These are phyloP conservation scores for Blakeslea trispora DNA, from an alignment of 371 early-diverging fungal genomes.

Conservation along the genomic window DNA sequence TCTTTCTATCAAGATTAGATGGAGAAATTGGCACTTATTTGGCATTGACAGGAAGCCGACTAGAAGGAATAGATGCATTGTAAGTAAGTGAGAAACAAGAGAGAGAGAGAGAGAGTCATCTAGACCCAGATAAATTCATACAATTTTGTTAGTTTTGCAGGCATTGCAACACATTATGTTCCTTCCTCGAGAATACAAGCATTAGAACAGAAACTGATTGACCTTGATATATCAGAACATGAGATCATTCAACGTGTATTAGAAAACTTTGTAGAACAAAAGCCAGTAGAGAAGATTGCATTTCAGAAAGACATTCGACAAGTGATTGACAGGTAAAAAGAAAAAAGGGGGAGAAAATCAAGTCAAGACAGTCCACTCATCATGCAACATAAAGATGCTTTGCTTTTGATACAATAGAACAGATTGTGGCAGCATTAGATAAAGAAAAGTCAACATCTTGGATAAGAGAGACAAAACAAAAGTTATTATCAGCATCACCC, in stretches of 20 bases:
- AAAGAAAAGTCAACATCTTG: constrained; percentile 63
- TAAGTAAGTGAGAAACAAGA: constrained; percentile 43
- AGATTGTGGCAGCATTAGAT: constrained; percentile 79
- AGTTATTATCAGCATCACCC: constrained; percentile 74
- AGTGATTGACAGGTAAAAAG: constrained; percentile 69
- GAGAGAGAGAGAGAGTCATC: background rate
- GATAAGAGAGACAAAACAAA: constrained; percentile 72
- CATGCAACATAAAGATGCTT: constrained; percentile 74
- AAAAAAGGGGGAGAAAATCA: constrained; percentile 2
- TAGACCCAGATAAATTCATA: background rate
- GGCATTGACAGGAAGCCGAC: constrained; percentile 86
- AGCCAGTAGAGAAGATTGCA: constrained; percentile 31
- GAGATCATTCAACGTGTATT: constrained; percentile 86
- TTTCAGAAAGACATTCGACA: constrained; percentile 64
- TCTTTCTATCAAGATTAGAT: constrained; percentile 91
- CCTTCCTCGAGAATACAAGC: constrained; percentile 81
- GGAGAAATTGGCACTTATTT: constrained; percentile 92
- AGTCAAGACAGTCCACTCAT: no score
- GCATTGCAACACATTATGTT: constrained; percentile 97
- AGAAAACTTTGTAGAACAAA: constrained; percentile 84
- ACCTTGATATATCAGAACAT: constrained; percentile 79
- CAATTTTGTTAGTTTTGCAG: constrained; percentile 63
- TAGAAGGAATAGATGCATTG: constrained; percentile 87
- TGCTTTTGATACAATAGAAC: constrained; percentile 73
- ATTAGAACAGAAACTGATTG: constrained; percentile 81